Evolutionary conservation across 495 filamentous ascomycete genomes (phyloP).

Genomic region (Talaromyces ruber): DNA sequence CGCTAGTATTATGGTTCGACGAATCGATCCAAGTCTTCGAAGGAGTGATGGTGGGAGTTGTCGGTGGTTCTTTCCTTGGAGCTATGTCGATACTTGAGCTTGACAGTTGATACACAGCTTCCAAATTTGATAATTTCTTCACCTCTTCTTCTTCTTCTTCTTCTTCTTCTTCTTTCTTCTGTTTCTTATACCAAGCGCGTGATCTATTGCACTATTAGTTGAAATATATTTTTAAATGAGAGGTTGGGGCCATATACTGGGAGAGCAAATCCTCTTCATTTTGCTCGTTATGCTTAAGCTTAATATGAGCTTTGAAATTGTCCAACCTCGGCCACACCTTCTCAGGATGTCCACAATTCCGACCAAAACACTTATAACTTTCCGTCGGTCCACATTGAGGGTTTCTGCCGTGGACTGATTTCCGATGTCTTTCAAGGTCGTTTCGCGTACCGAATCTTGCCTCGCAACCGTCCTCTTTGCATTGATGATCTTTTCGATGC

Average conservation of each 20-base stretch:
- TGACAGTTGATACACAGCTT: no score
- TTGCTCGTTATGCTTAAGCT: constrained; percentile 61
- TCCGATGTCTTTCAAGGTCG: constrained; percentile 67
- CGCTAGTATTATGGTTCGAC: background rate
- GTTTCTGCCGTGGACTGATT: constrained; percentile 55
- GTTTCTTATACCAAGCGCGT: constrained; percentile 30
- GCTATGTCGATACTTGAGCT: background rate
- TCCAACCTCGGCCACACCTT: constrained; percentile 86
- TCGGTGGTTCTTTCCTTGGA: background rate
- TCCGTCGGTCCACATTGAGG: constrained; percentile 44
- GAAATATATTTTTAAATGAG: background rate
- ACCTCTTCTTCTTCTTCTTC: background rate
- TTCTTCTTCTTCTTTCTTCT: background rate
- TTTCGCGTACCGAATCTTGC: constrained; percentile 77
- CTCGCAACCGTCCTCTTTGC: constrained; percentile 49
- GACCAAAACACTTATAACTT: constrained; percentile 59
- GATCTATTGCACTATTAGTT: constrained; percentile 19
- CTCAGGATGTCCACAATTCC: constrained; percentile 51
- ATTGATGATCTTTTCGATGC: constrained; percentile 68
- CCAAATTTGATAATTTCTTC: background rate
- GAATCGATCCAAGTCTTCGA: background rate
- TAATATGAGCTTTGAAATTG: constrained; percentile 84
- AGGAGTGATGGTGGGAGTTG: background rate
- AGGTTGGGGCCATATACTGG: constrained; percentile 30
- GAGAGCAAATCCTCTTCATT: constrained; percentile 43